Conservation (phyloP, 225 moss, liverwort and hornwort genomes). For the Pseudoscleropodium purum region DNA sequence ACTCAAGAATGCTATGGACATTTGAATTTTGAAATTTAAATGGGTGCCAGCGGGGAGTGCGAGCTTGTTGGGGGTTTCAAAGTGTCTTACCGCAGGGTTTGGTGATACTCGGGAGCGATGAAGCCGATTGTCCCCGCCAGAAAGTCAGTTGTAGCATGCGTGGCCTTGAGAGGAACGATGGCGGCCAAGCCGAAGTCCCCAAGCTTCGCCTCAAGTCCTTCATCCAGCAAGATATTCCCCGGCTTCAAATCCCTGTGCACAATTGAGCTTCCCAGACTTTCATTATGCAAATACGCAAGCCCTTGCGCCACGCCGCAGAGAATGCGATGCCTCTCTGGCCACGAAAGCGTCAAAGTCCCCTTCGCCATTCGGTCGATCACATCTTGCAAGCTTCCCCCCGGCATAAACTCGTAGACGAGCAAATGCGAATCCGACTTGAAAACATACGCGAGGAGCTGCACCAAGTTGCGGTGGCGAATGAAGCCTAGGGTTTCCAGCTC, state of each 20-base stretch:
- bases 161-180: slow-evolving; percentile 49
- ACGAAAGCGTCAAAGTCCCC: slow-evolving; percentile 41
- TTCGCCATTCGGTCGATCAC: slow-evolving; percentile 26
- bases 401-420: slow-evolving; percentile 66
- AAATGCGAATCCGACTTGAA: slow-evolving; percentile 53
- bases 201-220: slow-evolving; percentile 43
- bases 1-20: not conserved
- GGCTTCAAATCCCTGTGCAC: slow-evolving; percentile 85
- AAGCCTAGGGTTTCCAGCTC: slow-evolving; percentile 82
- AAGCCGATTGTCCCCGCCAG: slow-evolving; percentile 76
- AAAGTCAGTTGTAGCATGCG: slow-evolving; percentile 45
- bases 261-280: slow-evolving; percentile 50
- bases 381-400: slow-evolving; percentile 51
- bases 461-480: slow-evolving; percentile 72
- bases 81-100: slow-evolving; percentile 33
- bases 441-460: slow-evolving; percentile 56
- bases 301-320: slow-evolving; percentile 61
- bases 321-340: slow-evolving; percentile 71
- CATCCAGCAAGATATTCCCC: slow-evolving; percentile 62
- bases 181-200: slow-evolving; percentile 86
- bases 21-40: not conserved
- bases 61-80: not conserved
- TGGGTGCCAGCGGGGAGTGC: not conserved
- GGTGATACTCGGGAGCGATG: slow-evolving; percentile 81
- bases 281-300: slow-evolving; percentile 63